phyloP scores from a whole-genome alignment of 2,329 filamentous ascomycete genomes.

The Emergomyces africanus region DNA sequence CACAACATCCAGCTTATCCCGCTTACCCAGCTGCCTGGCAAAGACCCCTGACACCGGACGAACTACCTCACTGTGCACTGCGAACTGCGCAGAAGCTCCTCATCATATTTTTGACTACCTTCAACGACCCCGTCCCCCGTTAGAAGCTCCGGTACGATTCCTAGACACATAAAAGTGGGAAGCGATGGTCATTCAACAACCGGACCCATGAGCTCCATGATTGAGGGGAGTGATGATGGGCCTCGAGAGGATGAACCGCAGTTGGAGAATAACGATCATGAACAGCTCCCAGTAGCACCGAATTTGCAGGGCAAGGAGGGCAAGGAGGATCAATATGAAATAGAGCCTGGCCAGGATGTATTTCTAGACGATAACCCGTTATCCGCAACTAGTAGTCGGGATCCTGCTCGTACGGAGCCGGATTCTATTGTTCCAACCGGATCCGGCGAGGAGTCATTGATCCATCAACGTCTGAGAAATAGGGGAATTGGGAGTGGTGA shows the following conservation, averaged over 20 bases:
- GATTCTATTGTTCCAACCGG: conserved; percentile 1
- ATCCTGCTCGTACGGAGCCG: conserved; percentile 7
- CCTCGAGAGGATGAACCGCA: conserved; percentile 43
- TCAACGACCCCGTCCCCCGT: background rate
- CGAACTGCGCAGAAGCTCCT: background rate
- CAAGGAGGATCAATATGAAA: conserved; percentile 10
- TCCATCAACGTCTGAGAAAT: conserved; percentile 13
- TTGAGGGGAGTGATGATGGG: conserved; percentile 49
- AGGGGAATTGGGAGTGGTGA: conserved; percentile 33
- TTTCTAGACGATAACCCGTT: conserved; percentile 16
- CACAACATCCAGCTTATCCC: background rate
- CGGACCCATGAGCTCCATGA: conserved; percentile 57
- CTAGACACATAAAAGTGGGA: conserved; percentile 12
- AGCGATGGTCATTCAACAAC: conserved; percentile 41
- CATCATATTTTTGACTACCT: background rate
- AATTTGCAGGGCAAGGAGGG: conserved; percentile 1
- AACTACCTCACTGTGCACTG: background rate
- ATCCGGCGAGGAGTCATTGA: conserved; percentile 14
- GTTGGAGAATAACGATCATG: conserved; percentile 28
- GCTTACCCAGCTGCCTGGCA: background rate
- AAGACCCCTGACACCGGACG: background rate
- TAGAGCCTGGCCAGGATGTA: conserved; percentile 5
- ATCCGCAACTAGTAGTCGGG: conserved; percentile 15
- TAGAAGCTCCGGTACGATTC: background rate
- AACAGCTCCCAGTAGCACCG: conserved; percentile 3